Base-by-base conservation (phyloP, 106 monocot genomes). In the Xerophyta viscosa region DNA sequence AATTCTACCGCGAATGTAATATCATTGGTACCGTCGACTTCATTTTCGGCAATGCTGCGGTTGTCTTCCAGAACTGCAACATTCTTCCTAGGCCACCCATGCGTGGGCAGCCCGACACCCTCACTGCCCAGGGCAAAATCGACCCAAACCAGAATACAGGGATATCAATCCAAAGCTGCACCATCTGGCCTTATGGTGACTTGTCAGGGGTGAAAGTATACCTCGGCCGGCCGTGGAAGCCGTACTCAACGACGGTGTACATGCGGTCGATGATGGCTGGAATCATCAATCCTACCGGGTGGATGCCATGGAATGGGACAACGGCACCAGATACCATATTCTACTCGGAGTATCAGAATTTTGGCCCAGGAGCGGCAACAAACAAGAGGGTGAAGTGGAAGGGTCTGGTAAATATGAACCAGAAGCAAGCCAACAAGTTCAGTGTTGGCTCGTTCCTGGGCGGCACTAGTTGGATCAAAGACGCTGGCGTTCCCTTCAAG, bases 1-100 rank as follows among this genome's bases (percentile, higher is more conserved):
- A 93, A 54, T 87, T 74, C 77, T 93, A 93, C 82, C 82, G 92
- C 49, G 58, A 53, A 68, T 93, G 92, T 66, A 54, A 77, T 70
- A 72, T 93, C 56, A 3, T 60, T 29, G 92, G 92, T 66, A 93
- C 92, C 29, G 54, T 93, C 62, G 92, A 93, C 63, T 93, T 80
- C 80, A 77, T 93, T 65, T 93, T 93, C 58, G 92, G 92, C 19
- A 79, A 93, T 53, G 58, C 46, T 10, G 33, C 33, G 7, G 33
- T 10, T 10, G 33, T 33, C 33, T 33, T 33, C 33, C 33, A 33
- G 33, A 44, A 44, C 17, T 44, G 43, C 17, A 44, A 44, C 14
- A 17, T 44, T 17, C 17, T 17, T 3, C 43, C 43, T 4, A 44
- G 43, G n/a, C 3, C 15, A 3, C 43, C 43, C 8, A 44, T 44